phyloP scores from a whole-genome alignment of 129 eudicot species.

The Logfia minima region DNA sequence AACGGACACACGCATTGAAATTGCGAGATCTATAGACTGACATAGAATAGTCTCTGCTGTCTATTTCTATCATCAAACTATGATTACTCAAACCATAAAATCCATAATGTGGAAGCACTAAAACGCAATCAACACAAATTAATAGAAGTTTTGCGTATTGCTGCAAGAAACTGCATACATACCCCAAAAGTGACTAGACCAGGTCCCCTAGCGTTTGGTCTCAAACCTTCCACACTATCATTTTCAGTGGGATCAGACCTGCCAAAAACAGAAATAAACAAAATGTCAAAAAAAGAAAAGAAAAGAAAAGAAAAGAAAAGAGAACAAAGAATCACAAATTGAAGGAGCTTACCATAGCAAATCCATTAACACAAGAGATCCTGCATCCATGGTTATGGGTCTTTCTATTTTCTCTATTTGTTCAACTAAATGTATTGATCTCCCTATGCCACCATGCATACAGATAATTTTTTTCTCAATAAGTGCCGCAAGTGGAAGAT shows the following conservation, averaged over 20 bases:
- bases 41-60: too few species aligned
- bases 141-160: background rate
- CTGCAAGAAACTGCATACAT: conserved; percentile 29
- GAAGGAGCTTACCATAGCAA: conserved; percentile 60
- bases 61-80: too few species aligned
- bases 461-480: conserved; percentile 93
- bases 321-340: background rate
- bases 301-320: too few species aligned
- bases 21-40: background rate
- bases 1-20: too few species aligned
- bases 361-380: conserved; percentile 94
- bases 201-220: conserved; percentile 98
- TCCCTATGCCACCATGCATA: conserved; percentile 99
- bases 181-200: conserved; percentile 99
- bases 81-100: background rate
- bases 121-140: background rate
- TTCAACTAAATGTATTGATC: conserved; percentile 93
- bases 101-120: background rate
- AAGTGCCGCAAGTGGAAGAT: conserved; percentile 94
- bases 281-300: background rate
- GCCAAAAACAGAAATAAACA: conserved; percentile 23
- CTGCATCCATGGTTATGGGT: conserved; percentile 99
- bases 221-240: conserved; percentile 92
- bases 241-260: conserved; percentile 99
- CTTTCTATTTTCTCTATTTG: conserved; percentile 97